These are phyloP conservation scores for Syncephalis fuscata DNA, from an alignment of 371 early-diverging fungal species.

Conservation along the genomic window DNA sequence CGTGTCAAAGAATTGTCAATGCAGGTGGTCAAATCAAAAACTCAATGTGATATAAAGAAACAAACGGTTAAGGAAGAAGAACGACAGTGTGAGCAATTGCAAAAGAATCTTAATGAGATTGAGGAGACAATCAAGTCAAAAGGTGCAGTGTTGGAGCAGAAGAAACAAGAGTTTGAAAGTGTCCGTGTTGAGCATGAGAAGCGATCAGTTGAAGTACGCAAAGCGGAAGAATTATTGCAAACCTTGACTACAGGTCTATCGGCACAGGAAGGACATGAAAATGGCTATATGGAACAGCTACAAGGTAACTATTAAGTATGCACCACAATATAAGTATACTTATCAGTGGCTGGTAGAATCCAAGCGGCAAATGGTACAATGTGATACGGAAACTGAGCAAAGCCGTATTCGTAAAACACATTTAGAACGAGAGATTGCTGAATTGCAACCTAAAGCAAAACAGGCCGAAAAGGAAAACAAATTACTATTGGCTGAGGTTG, in stretches of 20 bases:
- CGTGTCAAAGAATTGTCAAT: conserved; percentile 54
- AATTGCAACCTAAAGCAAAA: conserved; percentile 26
- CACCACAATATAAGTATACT: neutral
- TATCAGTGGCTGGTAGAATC: neutral
- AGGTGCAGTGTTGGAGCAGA: conserved; percentile 19
- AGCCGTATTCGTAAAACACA: conserved; percentile 1
- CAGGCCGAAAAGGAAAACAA: conserved; percentile 29
- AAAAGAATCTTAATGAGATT: conserved; percentile 13
- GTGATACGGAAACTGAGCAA: conserved; percentile 1
- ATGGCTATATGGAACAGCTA: conserved; percentile 87
- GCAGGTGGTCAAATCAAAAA: conserved; percentile 55
- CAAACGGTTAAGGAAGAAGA: conserved; percentile 61
- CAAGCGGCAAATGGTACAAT: conserved; percentile 13
- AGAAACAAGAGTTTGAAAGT: conserved; percentile 33
- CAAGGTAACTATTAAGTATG: conserved; percentile 22
- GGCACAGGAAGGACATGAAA: conserved; percentile 78
- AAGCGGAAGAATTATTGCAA: conserved; percentile 71
- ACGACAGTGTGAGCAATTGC: conserved; percentile 12
- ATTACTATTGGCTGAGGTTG: conserved; percentile 19
- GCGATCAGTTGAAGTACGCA: conserved; percentile 40
- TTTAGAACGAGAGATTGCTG: conserved; percentile 37
- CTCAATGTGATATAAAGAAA: conserved; percentile 60
- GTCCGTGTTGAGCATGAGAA: conserved; percentile 43
- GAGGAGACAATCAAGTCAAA: conserved; percentile 31
- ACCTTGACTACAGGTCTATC: conserved; percentile 86